A percentile compares a stretch with the other conserved stretches of the same genome.
These are phyloP conservation scores for Tulasnella sp. DNA, from an alignment of 768 basidiomycete genomes.

Conservation along the genomic window DNA sequence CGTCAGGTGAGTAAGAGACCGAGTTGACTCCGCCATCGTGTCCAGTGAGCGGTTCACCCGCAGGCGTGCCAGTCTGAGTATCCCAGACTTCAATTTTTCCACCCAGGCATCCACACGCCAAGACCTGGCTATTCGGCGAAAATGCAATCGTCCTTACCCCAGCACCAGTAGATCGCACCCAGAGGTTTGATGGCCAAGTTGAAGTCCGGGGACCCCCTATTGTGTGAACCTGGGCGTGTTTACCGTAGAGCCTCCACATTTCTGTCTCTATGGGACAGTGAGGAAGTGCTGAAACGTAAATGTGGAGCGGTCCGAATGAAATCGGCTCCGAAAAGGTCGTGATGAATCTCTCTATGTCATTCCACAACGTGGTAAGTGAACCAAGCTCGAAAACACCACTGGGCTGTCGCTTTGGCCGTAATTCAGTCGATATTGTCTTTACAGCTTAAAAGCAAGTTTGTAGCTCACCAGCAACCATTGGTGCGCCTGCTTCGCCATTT, in stretches of 20 bases:
- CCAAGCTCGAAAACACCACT: not conserved
- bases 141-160: not conserved
- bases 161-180: not conserved
- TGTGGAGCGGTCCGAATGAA: not conserved
- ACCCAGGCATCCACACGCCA: not conserved
- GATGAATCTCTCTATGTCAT: not conserved
- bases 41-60: not conserved
- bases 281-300: not conserved
- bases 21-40: not conserved
- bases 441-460: not conserved
- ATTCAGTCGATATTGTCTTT: not conserved
- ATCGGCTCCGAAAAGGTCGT: not conserved
- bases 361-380: not conserved
- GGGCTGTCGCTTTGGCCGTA: not conserved
- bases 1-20: no score
- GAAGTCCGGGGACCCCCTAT: not conserved
- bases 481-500: not conserved
- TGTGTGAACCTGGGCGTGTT: not conserved
- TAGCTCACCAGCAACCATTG: not conserved
- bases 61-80: not conserved
- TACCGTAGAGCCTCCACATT: not conserved
- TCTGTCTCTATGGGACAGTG: not conserved
- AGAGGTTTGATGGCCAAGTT: not conserved
- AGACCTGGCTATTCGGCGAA: not conserved
- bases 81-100: not conserved